Evolutionary conservation across 2,329 filamentous ascomycete species (phyloP), one percentile per base, ranked within the genome.

Genomic region (Coniella lustricola): DNA sequence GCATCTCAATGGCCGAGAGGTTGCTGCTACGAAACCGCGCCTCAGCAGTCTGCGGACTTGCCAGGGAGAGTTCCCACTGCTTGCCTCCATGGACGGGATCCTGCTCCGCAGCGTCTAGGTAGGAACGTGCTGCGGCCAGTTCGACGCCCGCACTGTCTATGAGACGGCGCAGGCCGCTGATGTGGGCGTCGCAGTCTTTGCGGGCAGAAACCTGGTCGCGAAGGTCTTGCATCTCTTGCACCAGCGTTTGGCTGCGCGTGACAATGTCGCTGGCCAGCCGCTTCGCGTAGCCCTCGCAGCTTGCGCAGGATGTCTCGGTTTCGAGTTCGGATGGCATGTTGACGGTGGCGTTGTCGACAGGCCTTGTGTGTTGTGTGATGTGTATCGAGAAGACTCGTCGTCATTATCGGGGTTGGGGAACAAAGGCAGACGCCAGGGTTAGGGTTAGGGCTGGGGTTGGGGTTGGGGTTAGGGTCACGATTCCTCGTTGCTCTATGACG

Each of bases 1-100:
- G 40, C 41, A 39, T 22, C 35, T 47, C 45, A 16, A 51, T 34
- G 33, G 51, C 51, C 20, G 46, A 31, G 7, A 54, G 18, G 25
- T 54, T 54, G 37, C 38, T 47, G 32, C 42, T 50, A 31, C 47
- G 50, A 13, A 52, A 49, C 7, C 50, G 50, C 9, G 50, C 39
- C 21, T 21, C 50, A 14, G 47, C 43, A 17, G 49, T 41, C 8
- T 33, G 45, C 7, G 45, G 40, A 13, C 3, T 18, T 10, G 9
- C 31, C 8, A 40, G 29, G 9, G 31, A 35, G 9, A 29, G 17
- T 39, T 33, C 39, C 35, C 35, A 40, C 16, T 16, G 16, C 14
- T 13, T 17, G 2, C 7, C 9, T 20, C 13, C 12, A 31, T 42
- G 25, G 9, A 35, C 14, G 13, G 32, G 25, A n/a, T 5, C 25